phyloP scores from a whole-genome alignment of 83 land plant genomes.

The Picea engelmannii region DNA sequence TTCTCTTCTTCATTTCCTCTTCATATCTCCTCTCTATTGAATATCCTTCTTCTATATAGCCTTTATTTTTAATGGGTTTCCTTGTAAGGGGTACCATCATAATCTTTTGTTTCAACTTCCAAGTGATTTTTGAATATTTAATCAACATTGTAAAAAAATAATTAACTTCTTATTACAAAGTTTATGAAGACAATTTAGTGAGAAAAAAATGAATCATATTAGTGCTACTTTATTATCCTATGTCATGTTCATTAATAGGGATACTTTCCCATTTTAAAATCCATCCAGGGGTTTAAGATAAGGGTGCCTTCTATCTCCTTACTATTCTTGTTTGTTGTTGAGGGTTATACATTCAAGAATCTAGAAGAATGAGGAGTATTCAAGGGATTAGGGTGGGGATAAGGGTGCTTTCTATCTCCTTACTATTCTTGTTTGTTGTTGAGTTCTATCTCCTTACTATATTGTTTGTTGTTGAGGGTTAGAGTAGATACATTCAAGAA shows the following conservation, averaged over 20 bases:
- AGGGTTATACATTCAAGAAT: background rate
- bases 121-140: too few relatives aligned
- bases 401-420: background rate
- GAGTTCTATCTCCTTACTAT: background rate
- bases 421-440: background rate
- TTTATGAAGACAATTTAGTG: too few relatives aligned
- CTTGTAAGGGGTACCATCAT: too few relatives aligned
- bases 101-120: too few relatives aligned
- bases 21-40: too few relatives aligned
- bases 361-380: background rate
- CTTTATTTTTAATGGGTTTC: too few relatives aligned
- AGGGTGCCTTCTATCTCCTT: background rate
- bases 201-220: too few relatives aligned
- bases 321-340: background rate
- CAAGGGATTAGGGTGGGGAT: background rate
- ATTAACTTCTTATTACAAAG: too few relatives aligned
- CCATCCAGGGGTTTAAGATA: background rate
- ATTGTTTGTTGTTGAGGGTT: background rate
- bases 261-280: background rate
- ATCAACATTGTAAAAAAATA: too few relatives aligned
- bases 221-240: background rate
- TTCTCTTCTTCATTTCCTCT: too few relatives aligned
- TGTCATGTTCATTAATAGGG: background rate
- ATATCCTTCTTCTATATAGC: too few relatives aligned
- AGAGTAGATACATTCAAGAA: background rate